Conservation (phyloP, 441 rosid genomes). For the Eutrema salsugineum region DNA sequence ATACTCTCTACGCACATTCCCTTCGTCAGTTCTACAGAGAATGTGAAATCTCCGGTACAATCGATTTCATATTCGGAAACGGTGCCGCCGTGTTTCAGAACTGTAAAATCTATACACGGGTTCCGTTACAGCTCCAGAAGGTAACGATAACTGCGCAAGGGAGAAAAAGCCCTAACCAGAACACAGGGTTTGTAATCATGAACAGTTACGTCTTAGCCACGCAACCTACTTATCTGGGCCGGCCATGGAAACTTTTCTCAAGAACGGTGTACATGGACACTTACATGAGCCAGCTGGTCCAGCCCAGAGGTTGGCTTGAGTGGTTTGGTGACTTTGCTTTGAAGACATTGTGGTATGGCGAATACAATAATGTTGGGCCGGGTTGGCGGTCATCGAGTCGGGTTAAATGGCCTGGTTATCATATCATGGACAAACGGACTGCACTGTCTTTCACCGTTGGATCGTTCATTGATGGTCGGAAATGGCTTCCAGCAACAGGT, state of each 20-base stretch:
- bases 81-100: constrained; percentile 56
- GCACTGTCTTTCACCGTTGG: constrained; percentile 47
- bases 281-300: constrained; percentile 50
- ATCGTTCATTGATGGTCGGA: constrained; percentile 51
- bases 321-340: constrained; percentile 62
- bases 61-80: constrained; percentile 68
- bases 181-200: constrained; percentile 60
- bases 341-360: constrained; percentile 63
- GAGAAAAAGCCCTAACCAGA: constrained; percentile 53
- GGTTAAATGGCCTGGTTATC: constrained; percentile 61
- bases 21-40: constrained; percentile 57
- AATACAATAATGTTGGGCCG: constrained; percentile 51
- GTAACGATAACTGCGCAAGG: constrained; percentile 72
- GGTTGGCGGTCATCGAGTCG: constrained; percentile 45
- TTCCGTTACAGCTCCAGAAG: constrained; percentile 46
- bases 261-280: constrained; percentile 69
- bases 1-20: constrained; percentile 61
- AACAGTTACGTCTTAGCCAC: constrained; percentile 47
- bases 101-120: constrained; percentile 50
- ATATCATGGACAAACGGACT: constrained; percentile 42
- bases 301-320: constrained; percentile 76
- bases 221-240: constrained; percentile 59
- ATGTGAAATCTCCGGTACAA: constrained; percentile 54
- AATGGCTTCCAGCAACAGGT: constrained; percentile 65
- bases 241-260: constrained; percentile 72